Evolutionary conservation across 768 basidiomycete species (phyloP).

Genomic region (Naganishia onofrii): DNA sequence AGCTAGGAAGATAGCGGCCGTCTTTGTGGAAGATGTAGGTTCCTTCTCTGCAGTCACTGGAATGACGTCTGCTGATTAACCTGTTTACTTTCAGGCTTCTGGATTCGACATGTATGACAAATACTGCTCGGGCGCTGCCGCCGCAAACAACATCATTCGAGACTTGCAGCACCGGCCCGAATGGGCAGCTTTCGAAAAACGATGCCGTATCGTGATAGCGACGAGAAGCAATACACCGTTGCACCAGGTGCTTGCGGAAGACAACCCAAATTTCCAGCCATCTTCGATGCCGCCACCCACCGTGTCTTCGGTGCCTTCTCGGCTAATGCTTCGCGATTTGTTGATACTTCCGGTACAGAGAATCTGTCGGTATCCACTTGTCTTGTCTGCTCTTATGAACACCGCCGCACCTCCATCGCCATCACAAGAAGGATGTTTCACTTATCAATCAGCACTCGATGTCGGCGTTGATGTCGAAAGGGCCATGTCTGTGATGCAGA

Average conservation of each 20-base stretch:
- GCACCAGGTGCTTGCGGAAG: conserved; percentile 45
- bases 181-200: conserved; percentile 80
- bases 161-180: conserved; percentile 67
- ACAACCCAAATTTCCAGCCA: conserved; percentile 28
- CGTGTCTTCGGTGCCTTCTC: conserved; percentile 34
- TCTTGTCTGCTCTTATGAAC: conserved; percentile 63
- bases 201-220: conserved; percentile 62
- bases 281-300: conserved; percentile 19
- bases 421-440: conserved; percentile 13
- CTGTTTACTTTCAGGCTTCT: conserved; percentile 58
- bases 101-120: conserved; percentile 74
- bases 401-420: conserved; percentile 22
- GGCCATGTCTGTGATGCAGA: conserved; percentile 66
- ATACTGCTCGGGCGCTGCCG: conserved; percentile 82
- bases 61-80: conserved; percentile 34
- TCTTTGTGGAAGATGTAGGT: conserved; percentile 50
- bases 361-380: conserved; percentile 89
- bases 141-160: conserved; percentile 72
- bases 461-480: conserved; percentile 45
- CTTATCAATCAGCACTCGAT: conserved; percentile 33
- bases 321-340: conserved; percentile 66
- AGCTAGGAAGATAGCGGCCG: conserved; percentile 40
- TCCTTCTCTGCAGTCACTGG: conserved; percentile 34
- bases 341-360: conserved; percentile 96
- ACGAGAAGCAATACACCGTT: conserved; percentile 39